phyloP scores from a whole-genome alignment of 768 basidiomycete genomes.

The Pilatotrama ljubarskyi region DNA sequence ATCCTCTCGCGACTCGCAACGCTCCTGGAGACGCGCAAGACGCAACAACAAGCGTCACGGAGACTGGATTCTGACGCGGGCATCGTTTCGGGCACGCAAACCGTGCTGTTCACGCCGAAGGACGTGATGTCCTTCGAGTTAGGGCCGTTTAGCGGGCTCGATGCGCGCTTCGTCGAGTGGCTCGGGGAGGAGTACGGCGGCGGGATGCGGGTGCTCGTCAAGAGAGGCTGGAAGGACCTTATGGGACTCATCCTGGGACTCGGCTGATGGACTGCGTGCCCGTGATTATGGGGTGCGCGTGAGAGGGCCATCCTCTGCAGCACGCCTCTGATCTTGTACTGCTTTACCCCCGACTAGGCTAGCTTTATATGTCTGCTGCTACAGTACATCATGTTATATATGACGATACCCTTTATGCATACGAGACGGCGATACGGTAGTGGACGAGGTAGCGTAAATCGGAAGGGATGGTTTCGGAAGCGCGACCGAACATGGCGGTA shows the following conservation, averaged over 20 bases:
- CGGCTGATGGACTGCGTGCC: constrained; percentile 26
- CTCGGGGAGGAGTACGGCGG: constrained; percentile 65
- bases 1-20: constrained; percentile 34
- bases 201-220: constrained; percentile 40
- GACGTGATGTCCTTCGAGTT: constrained; percentile 71
- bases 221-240: constrained; percentile 49
- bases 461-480: too few relatives aligned
- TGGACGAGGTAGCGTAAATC: too few relatives aligned
- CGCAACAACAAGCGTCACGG: constrained; percentile 59
- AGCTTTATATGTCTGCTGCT: not conserved
- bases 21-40: constrained; percentile 60
- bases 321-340: not conserved
- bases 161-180: constrained; percentile 80
- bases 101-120: constrained; percentile 54
- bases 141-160: constrained; percentile 68
- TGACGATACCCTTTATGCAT: too few relatives aligned
- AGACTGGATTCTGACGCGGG: constrained; percentile 40
- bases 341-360: not conserved
- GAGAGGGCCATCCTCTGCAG: too few relatives aligned
- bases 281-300: too few relatives aligned
- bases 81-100: constrained; percentile 15
- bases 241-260: constrained; percentile 46
- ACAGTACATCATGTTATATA: too few relatives aligned
- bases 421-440: too few relatives aligned
- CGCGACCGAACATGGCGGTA: too few relatives aligned